Evolutionary conservation across 2,329 filamentous ascomycete genomes (phyloP), one percentile per base, ranked within the genome.

Genomic region (Diaporthe sp.): DNA sequence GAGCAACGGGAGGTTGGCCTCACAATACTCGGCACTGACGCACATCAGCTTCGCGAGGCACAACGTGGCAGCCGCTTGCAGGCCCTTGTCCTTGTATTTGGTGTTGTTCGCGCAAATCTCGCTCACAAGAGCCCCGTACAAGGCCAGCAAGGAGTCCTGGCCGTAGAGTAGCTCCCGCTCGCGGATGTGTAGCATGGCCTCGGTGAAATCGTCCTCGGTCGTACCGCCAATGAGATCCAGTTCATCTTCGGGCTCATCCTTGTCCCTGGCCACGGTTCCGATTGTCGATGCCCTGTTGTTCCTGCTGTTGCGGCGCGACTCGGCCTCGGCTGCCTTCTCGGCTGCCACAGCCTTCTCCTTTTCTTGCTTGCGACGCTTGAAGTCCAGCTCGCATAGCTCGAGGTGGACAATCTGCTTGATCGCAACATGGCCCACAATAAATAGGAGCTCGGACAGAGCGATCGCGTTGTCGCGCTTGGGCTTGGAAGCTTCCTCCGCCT

Each of bases 331-430:
- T 1, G 83, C 84, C 78, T 88, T 88, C 73, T 85, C 78, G 0
- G 86, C 84, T 2, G 87, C 82, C n/a, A 86, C 81, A 19, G 85
- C 89, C 86, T 95, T 96, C 81, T 97, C 94, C 79, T 95, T 95
- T 76, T 97, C 95, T 55, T 94, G 93, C 87, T 99, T 99, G 78
- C 96, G 91, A 72, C 96, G 94, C 87, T 99, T 99, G 85, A 99
- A 99, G 84, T 99, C 97, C 68, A 97, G 92, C 82, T 99, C 97
- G 82, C 96, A 98, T n/a, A 98, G 89, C 81, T 99, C 97, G 15
- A 99, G 90, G 82, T 99, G 97, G 0, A 99, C 97, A 79, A 99
- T 99, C 82, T 99, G 97, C 86, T 99, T 99, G 82, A 99, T 97
- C 19, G 97, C 97, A 65, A 98, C 94, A 81, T 99, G 97, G 0